These are phyloP conservation scores for Colletotrichum theobromicola DNA, from an alignment of 2,329 filamentous ascomycete species.

Conservation along the genomic window DNA sequence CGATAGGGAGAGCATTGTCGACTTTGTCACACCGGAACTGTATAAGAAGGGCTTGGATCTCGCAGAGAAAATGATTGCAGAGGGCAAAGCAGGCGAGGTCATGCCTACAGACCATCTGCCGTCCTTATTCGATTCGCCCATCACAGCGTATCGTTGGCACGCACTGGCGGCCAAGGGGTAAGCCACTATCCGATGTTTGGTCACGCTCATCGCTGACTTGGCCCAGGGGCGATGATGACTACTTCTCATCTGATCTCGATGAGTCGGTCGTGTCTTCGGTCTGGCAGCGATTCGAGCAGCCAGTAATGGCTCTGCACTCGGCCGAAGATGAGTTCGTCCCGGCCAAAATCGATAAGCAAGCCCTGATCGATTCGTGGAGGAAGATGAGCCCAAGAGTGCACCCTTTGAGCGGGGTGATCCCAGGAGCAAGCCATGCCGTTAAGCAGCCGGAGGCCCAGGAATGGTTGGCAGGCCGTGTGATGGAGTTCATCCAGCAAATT, in stretches of 20 bases:
- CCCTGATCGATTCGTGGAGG: constrained; percentile 63
- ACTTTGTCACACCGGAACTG: constrained; percentile 45
- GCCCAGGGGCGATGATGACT: constrained; percentile 77
- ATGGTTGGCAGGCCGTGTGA: constrained; percentile 55
- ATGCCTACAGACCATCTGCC: constrained; percentile 56
- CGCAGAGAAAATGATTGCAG: constrained; percentile 59
- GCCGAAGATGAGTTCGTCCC: constrained; percentile 72
- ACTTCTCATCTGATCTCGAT: constrained; percentile 81
- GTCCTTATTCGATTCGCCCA: constrained; percentile 43
- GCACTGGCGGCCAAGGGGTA: constrained; percentile 57
- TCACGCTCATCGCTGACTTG: neutral
- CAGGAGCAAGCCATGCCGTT: constrained; percentile 57
- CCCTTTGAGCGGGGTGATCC: constrained; percentile 56
- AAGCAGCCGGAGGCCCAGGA: constrained; percentile 47
- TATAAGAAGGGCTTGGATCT: constrained; percentile 50
- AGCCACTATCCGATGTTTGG: constrained; percentile 26
- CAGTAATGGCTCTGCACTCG: constrained; percentile 69
- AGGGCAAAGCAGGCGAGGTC: constrained; percentile 58
- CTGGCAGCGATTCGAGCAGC: constrained; percentile 69
- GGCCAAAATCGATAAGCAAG: constrained; percentile 58
- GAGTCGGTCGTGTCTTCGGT: constrained; percentile 59
- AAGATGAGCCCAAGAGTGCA: constrained; percentile 50
- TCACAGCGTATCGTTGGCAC: constrained; percentile 59
- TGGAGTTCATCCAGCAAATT: constrained; percentile 45
- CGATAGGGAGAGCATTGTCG: constrained; percentile 70